A percentile compares a stretch with the other conserved stretches of the same genome.
These are phyloP conservation scores for Filobasidium floriforme DNA, from an alignment of 768 basidiomycete species.

Conservation along the genomic window DNA sequence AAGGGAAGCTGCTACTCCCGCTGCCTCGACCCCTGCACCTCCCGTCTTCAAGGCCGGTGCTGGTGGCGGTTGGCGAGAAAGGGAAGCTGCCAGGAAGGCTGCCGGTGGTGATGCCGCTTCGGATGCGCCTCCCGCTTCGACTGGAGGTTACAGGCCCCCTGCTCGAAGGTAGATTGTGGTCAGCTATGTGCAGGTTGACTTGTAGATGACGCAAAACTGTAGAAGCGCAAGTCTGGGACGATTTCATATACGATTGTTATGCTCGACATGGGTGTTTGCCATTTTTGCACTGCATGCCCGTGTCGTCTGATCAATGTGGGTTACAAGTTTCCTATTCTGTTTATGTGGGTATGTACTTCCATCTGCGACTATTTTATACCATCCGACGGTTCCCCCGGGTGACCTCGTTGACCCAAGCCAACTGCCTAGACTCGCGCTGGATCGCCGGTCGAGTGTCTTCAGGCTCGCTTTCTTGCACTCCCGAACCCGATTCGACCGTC, in stretches of 20 bases:
- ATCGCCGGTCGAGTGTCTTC: neutral
- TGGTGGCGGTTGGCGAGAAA: conserved; percentile 58
- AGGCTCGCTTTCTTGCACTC: neutral
- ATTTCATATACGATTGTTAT: neutral
- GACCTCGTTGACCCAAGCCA: conserved; percentile 8
- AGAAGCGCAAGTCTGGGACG: neutral
- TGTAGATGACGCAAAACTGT: neutral
- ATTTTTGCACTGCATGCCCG: neutral
- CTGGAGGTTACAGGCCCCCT: conserved; percentile 2
- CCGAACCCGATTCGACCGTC: neutral
- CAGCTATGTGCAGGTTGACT: neutral
- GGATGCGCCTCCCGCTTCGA: conserved; percentile 10
- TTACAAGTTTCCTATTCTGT: no score
- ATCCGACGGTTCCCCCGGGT: neutral
- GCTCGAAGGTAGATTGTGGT: neutral
- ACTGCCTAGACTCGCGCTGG: neutral
- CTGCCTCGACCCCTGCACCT: conserved; percentile 11
- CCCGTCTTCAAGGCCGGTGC: neutral
- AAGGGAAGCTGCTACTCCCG: conserved; percentile 14
- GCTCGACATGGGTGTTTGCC: neutral
- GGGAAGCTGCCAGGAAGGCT: conserved; percentile 47
- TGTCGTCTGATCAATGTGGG: no score
- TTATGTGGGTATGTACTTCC: neutral
- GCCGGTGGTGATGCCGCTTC: conserved; percentile 15
- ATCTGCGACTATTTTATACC: neutral